Evolutionary conservation across 371 early-diverging fungal genomes (phyloP).

Genomic region (Saksenaea oblongispora): DNA sequence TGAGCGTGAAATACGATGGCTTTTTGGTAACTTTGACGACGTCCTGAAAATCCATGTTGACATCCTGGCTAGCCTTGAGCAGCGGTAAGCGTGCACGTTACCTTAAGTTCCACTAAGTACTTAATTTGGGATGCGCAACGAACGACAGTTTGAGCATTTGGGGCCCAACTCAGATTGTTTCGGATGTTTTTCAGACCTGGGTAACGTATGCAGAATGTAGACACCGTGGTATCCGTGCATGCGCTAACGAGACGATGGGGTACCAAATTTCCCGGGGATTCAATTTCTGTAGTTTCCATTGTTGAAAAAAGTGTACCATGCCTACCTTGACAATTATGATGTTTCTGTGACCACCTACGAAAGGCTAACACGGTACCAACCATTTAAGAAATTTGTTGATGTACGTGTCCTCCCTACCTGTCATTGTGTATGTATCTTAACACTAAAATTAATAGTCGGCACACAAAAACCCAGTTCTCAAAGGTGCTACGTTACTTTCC

Average conservation of each 20-base stretch:
- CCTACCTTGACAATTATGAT: constrained; percentile 39
- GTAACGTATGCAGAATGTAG: constrained; percentile 14
- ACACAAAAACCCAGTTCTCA: constrained; percentile 25
- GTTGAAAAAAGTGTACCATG: constrained; percentile 22
- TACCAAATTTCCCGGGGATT: background rate
- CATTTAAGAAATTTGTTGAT: constrained; percentile 49
- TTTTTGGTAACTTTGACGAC: constrained; percentile 43
- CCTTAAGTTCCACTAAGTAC: constrained; percentile 5
- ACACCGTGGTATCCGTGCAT: constrained; percentile 4
- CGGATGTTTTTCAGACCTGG: constrained; percentile 46
- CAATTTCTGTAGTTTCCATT: constrained; percentile 24
- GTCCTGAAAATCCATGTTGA: constrained; percentile 28
- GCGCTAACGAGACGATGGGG: constrained; percentile 1
- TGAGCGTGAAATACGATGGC: constrained; percentile 39
- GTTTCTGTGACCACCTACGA: constrained; percentile 37
- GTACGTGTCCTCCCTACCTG: constrained; percentile 17
- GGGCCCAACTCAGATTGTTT: constrained; percentile 58
- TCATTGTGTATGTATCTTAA: background rate
- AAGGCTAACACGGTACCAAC: constrained; percentile 32
- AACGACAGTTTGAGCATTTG: constrained; percentile 38
- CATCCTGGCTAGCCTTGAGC: constrained; percentile 24
- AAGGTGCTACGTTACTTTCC: constrained; percentile 26
- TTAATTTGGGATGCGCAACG: background rate
- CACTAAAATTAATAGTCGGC: constrained; percentile 13
- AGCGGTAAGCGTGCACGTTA: constrained; percentile 29